Conservation (phyloP, 352 stramenopile species). For the Pythium vanterpoolii region DNA sequence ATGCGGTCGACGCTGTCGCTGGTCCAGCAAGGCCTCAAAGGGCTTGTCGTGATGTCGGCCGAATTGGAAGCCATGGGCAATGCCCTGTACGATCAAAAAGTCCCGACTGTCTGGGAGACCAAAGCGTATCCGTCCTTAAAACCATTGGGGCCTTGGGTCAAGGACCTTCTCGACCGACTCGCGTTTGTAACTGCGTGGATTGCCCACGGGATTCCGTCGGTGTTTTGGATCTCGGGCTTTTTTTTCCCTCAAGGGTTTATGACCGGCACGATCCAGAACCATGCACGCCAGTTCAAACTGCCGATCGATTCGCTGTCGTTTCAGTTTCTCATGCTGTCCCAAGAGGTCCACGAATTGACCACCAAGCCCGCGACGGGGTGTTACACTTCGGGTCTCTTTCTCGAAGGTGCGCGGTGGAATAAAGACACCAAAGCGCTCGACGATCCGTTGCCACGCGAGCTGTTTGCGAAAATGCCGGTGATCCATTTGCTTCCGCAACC, state of each 20-base stretch:
- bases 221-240: conserved; percentile 91
- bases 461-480: conserved; percentile 55
- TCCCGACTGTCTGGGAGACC: conserved; percentile 84
- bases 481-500: conserved; percentile 80
- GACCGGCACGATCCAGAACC: conserved; percentile 91
- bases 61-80: conserved; percentile 87
- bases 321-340: conserved; percentile 77
- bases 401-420: conserved; percentile 91
- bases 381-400: conserved; percentile 90
- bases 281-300: conserved; percentile 83
- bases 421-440: conserved; percentile 37
- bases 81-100: conserved; percentile 86
- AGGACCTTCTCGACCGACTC: conserved; percentile 81
- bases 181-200: conserved; percentile 76
- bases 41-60: conserved; percentile 83
- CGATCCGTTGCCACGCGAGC: conserved; percentile 42
- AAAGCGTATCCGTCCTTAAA: conserved; percentile 91
- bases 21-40: conserved; percentile 70
- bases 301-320: conserved; percentile 93
- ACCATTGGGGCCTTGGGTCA: conserved; percentile 83
- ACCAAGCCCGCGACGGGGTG: conserved; percentile 71
- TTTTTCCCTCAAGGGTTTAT: conserved; percentile 93
- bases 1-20: conserved; percentile 66
- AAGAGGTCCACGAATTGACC: conserved; percentile 51
- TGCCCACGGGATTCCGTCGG: conserved; percentile 60